Evolutionary conservation across 768 basidiomycete genomes (phyloP).

Genomic region (Boletus pseudo-olivaceus): DNA sequence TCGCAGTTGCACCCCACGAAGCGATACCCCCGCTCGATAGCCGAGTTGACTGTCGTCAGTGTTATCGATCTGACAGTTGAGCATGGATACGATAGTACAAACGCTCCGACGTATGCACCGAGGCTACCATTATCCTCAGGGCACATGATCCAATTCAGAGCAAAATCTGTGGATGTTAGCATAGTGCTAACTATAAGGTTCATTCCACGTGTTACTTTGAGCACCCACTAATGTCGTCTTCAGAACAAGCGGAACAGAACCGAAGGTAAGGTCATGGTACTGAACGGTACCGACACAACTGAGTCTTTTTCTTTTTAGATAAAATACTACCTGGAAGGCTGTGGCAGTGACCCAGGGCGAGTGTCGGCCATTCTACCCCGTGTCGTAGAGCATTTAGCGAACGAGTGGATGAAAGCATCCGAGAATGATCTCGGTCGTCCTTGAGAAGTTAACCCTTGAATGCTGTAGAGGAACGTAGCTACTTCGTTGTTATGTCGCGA

Average conservation of each 20-base stretch:
- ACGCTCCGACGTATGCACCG: conserved; percentile 63
- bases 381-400: conserved; percentile 59
- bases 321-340: conserved; percentile 87
- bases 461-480: neutral
- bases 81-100: conserved; percentile 68
- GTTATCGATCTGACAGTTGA: conserved; percentile 68
- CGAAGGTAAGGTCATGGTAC: conserved; percentile 55
- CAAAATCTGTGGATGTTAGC: conserved; percentile 39
- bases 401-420: conserved; percentile 65
- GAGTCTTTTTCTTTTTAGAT: conserved; percentile 42
- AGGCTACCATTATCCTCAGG: conserved; percentile 68
- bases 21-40: conserved; percentile 62
- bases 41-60: conserved; percentile 53
- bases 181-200: conserved; percentile 73
- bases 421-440: conserved; percentile 45
- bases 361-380: conserved; percentile 49
- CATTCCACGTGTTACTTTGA: conserved; percentile 10
- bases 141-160: conserved; percentile 83
- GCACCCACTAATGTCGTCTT: neutral
- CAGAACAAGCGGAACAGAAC: conserved; percentile 88
- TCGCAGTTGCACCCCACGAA: conserved; percentile 19
- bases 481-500: neutral
- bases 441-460: conserved; percentile 4
- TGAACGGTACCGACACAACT: neutral
- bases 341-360: conserved; percentile 45